These are phyloP conservation scores for Pleurotus tuoliensis DNA, from an alignment of 768 basidiomycete genomes.

Conservation along the genomic window DNA sequence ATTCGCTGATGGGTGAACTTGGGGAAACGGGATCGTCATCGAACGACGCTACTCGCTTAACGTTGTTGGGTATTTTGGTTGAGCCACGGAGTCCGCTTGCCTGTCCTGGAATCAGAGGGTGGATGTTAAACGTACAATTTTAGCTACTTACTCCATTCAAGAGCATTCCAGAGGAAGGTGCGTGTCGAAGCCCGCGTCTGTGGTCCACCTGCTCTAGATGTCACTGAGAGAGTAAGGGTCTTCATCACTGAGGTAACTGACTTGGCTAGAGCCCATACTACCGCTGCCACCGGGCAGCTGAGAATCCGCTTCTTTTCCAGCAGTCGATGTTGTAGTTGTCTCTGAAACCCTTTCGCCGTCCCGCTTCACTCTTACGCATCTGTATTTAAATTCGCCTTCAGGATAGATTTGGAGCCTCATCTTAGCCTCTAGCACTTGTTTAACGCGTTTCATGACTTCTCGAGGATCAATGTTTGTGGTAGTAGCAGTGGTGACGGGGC, in stretches of 20 bases:
- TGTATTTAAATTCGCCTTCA: slow-evolving; percentile 89
- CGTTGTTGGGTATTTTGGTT: slow-evolving; percentile 61
- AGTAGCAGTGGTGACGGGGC: slow-evolving; percentile 86
- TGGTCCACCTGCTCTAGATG: slow-evolving; percentile 56
- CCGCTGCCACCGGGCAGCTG: slow-evolving; percentile 26
- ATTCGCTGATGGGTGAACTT: slow-evolving; percentile 5
- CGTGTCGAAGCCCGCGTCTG: slow-evolving; percentile 80
- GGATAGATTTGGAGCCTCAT: slow-evolving; percentile 92
- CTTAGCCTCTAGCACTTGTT: slow-evolving; percentile 61
- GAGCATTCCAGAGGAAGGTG: slow-evolving; percentile 74
- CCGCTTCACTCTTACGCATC: slow-evolving; percentile 78
- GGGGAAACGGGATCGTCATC: slow-evolving; percentile 42
- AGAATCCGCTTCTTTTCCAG: no score
- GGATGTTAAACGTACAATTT: no score
- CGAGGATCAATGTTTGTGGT: slow-evolving; percentile 82
- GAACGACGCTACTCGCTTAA: slow-evolving; percentile 38
- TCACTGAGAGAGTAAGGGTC: background rate
- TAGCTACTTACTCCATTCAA: slow-evolving; percentile 49
- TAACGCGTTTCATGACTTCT: slow-evolving; percentile 85
- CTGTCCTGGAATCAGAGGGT: slow-evolving; percentile 71
- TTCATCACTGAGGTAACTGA: slow-evolving; percentile 37
- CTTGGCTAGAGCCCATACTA: slow-evolving; percentile 82
- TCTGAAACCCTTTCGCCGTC: slow-evolving; percentile 33
- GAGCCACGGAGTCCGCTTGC: slow-evolving; percentile 42
- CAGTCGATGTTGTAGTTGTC: no score